phyloP scores from a whole-genome alignment of 148 eudicot genomes.

The Rhododendron griersonianum region DNA sequence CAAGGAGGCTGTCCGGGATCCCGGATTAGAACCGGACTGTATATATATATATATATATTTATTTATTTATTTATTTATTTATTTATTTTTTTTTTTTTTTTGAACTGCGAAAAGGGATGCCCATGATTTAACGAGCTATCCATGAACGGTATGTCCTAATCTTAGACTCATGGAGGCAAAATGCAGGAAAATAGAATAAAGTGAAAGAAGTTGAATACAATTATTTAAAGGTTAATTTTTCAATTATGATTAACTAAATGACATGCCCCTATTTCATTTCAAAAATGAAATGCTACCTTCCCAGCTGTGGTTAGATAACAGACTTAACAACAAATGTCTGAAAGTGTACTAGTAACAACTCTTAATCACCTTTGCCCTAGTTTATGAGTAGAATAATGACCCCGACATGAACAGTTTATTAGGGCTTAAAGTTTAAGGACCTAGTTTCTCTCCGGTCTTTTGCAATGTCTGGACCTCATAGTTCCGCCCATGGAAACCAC shows the following conservation, averaged over 20 bases:
- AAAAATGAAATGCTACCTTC: constrained; percentile 16
- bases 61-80: too few relatives aligned
- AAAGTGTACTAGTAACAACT: background rate
- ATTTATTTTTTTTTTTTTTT: too few relatives aligned
- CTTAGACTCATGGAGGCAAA: background rate
- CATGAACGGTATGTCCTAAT: background rate
- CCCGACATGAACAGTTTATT: too few relatives aligned
- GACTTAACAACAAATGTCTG: constrained; percentile 6
- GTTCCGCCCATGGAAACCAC: too few relatives aligned
- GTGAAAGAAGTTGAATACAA: background rate
- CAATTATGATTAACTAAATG: constrained; percentile 20
- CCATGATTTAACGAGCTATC: background rate
- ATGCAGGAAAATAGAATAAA: background rate
- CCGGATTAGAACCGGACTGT: too few relatives aligned
- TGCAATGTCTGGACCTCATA: too few relatives aligned
- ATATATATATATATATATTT: too few relatives aligned
- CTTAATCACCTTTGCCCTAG: background rate
- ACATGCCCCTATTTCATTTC: constrained; percentile 3
- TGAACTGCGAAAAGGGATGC: background rate
- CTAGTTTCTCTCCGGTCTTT: too few relatives aligned
- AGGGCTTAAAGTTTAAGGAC: too few relatives aligned
- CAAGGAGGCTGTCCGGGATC: too few relatives aligned
- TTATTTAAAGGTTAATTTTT: background rate
- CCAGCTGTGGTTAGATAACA: constrained; percentile 3
- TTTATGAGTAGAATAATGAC: too few relatives aligned